phyloP scores from a whole-genome alignment of 371 early-diverging fungal species.

The Apophysomyces sp. region DNA sequence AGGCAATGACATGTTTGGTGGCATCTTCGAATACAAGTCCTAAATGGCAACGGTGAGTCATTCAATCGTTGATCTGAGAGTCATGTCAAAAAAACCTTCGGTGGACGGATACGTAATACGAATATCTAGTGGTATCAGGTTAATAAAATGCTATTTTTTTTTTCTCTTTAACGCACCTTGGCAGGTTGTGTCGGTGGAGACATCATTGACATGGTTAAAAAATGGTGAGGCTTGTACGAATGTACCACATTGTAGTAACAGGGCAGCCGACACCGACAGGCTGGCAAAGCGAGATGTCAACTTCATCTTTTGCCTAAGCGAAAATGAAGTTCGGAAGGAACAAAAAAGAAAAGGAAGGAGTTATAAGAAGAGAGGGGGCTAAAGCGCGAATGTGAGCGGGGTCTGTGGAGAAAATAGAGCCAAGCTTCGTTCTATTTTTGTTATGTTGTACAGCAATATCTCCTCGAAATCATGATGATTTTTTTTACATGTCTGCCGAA shows the following conservation, averaged over 20 bases:
- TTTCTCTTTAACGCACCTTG: slow-evolving; percentile 5
- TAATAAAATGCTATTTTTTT: neutral
- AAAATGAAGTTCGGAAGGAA: neutral
- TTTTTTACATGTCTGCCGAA: no score
- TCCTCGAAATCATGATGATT: no score
- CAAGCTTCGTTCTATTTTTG: slow-evolving; percentile 1
- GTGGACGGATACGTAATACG: slow-evolving; percentile 33
- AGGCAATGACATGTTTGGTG: slow-evolving; percentile 38
- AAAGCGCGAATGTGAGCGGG: slow-evolving; percentile 1
- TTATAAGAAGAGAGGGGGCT: slow-evolving; percentile 5
- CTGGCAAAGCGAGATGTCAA: slow-evolving; percentile 27
- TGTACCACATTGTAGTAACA: slow-evolving; percentile 33
- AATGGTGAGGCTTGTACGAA: slow-evolving; percentile 46
- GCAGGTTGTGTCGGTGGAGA: neutral
- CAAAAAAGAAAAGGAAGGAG: slow-evolving; percentile 3
- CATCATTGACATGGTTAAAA: slow-evolving; percentile 32
- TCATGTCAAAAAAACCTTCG: slow-evolving; percentile 14
- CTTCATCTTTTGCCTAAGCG: slow-evolving; percentile 26
- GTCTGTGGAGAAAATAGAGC: slow-evolving; percentile 3
- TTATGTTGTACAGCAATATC: neutral
- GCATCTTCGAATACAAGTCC: slow-evolving; percentile 33
- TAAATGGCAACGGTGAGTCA: no score
- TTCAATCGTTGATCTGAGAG: no score
- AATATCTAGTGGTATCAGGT: slow-evolving; percentile 19
- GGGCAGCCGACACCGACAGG: slow-evolving; percentile 30